phyloP scores from a whole-genome alignment of 257 asterid genomes.

The Eustoma russellianum region DNA sequence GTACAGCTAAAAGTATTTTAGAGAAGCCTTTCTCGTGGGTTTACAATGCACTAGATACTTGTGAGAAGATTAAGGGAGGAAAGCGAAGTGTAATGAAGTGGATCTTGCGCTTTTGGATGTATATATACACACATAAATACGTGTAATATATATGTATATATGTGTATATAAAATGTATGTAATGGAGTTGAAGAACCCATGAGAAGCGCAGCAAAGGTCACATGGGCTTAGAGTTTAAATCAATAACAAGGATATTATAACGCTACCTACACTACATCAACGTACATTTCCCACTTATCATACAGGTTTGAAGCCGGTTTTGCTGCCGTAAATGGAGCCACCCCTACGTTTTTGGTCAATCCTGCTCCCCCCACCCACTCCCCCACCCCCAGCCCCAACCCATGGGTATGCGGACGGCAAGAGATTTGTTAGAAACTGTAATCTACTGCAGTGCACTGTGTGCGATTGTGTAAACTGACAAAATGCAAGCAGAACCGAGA shows the following conservation, averaged over 20 bases:
- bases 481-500: too few species aligned
- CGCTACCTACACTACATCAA: too few species aligned
- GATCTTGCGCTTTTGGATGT: constrained; percentile 11
- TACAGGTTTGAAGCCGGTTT: constrained; percentile 27
- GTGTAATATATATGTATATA: constrained; percentile 22
- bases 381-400: too few species aligned
- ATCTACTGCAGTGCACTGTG: too few species aligned
- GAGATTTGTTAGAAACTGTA: too few species aligned
- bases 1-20: neutral
- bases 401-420: too few species aligned
- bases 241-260: neutral
- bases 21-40: neutral
- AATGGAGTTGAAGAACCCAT: too few species aligned
- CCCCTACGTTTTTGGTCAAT: constrained; percentile 28
- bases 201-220: constrained; percentile 66
- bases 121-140: constrained; percentile 6
- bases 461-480: too few species aligned
- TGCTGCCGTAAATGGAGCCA: constrained; percentile 45
- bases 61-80: too few species aligned
- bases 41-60: neutral
- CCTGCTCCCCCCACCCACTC: neutral
- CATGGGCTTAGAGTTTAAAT: constrained; percentile 52
- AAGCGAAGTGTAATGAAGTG: constrained; percentile 14
- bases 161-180: constrained; percentile 18
- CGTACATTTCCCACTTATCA: too few species aligned